Evolutionary conservation across 2,329 filamentous ascomycete genomes (phyloP).

Genomic region (Venturia asperata): DNA sequence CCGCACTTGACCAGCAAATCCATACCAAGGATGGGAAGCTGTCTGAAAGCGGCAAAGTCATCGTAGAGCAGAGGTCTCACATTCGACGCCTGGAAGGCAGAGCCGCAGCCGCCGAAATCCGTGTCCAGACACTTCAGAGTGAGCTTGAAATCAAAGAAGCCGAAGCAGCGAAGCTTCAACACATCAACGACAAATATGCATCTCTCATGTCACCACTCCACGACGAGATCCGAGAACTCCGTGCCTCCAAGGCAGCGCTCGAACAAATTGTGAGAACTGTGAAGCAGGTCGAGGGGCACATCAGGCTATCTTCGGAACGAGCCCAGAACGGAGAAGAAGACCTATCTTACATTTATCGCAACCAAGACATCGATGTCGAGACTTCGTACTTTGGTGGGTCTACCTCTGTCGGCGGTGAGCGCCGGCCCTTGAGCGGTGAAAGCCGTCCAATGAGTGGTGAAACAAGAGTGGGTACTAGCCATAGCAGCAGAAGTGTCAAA

Average conservation of each 20-base stretch:
- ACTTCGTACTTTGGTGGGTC: background rate
- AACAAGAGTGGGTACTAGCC: background rate
- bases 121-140: slow-evolving; percentile 2
- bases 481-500: slow-evolving; percentile 4
- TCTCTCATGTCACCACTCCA: slow-evolving; percentile 1
- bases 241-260: background rate
- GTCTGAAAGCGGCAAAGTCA: background rate
- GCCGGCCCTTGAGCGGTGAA: slow-evolving; percentile 1
- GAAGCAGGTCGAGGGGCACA: background rate
- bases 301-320: no score
- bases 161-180: background rate
- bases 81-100: background rate
- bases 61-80: background rate
- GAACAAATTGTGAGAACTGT: background rate
- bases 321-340: background rate
- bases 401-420: background rate
- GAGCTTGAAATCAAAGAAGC: background rate
- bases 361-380: background rate
- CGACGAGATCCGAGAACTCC: slow-evolving; percentile 5
- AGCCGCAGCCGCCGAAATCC: background rate
- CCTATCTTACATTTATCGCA: background rate
- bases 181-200: background rate
- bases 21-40: background rate
- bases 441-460: slow-evolving; percentile 9
- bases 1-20: background rate